These are phyloP conservation scores for Bolboschoenus planiculmis DNA, from an alignment of 176 grass and related monocot genomes.

Conservation along the genomic window DNA sequence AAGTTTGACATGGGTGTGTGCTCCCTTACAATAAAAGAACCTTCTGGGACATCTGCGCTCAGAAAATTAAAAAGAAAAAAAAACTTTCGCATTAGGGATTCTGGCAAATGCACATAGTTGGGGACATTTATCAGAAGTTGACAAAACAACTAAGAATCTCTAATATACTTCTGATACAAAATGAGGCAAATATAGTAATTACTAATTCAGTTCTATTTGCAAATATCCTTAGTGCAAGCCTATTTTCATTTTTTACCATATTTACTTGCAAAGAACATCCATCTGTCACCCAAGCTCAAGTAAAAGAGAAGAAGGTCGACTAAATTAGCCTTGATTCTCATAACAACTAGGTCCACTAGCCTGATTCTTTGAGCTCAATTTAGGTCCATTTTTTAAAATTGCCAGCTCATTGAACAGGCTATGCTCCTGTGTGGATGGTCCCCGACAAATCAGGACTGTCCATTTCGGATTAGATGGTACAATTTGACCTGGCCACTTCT, in stretches of 20 bases:
- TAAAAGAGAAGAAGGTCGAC: not conserved
- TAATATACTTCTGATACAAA: not conserved
- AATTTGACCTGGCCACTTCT: not conserved
- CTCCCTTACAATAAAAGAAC: slow-evolving; percentile 92
- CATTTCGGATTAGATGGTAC: not conserved
- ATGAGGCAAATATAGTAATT: not conserved
- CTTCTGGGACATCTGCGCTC: slow-evolving; percentile 92
- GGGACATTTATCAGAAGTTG: not conserved
- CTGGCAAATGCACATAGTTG: not conserved
- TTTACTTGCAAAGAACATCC: not conserved
- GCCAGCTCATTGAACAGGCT: not conserved
- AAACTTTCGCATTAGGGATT: not conserved
- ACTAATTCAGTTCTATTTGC: not conserved
- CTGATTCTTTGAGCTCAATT: not conserved
- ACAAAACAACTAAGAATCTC: not conserved
- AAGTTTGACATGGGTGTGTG: slow-evolving; percentile 97
- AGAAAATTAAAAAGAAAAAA: slow-evolving; percentile 1
- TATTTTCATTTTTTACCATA: not conserved
- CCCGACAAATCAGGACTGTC: not conserved
- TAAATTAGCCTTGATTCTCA: not conserved
- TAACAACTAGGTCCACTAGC: not conserved
- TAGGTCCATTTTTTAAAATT: not conserved
- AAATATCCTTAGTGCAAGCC: not conserved
- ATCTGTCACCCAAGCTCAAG: not conserved
- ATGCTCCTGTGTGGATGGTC: not conserved